phyloP scores from a whole-genome alignment of 2,329 filamentous ascomycete species.

The Grosmannia penicillata region DNA sequence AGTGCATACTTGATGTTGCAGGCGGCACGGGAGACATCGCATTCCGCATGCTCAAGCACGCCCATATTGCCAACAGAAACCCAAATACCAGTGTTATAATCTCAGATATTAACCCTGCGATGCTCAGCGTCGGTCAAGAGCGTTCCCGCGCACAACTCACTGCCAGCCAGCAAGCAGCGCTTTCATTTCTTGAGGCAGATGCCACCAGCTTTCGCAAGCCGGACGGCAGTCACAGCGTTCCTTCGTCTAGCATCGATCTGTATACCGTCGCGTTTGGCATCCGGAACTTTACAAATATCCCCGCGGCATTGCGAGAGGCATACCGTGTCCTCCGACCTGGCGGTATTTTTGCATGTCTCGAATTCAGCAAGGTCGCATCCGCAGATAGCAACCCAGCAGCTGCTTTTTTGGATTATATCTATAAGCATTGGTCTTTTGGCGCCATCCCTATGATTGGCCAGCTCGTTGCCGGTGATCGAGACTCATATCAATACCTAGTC shows the following conservation, averaged over 20 bases:
- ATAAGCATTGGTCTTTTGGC: constrained; percentile 91
- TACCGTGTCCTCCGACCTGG: constrained; percentile 83
- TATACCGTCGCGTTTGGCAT: constrained; percentile 98
- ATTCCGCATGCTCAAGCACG: constrained; percentile 86
- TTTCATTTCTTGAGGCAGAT: constrained; percentile 77
- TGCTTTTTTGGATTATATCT: constrained; percentile 69
- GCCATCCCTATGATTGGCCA: constrained; percentile 94
- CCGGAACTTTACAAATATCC: constrained; percentile 90
- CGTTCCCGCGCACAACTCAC: constrained; percentile 48
- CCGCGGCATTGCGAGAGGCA: constrained; percentile 67
- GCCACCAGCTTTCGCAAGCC: constrained; percentile 50
- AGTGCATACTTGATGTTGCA: constrained; percentile 85
- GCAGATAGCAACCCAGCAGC: constrained; percentile 28
- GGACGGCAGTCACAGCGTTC: constrained; percentile 33
- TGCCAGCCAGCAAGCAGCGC: constrained; percentile 37
- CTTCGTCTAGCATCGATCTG: constrained; percentile 64
- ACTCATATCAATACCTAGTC: constrained; percentile 96
- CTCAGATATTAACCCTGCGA: constrained; percentile 89
- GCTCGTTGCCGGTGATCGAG: constrained; percentile 80
- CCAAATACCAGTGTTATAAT: constrained; percentile 73
- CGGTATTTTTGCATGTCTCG: constrained; percentile 89
- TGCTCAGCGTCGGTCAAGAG: constrained; percentile 79
- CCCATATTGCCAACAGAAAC: constrained; percentile 67
- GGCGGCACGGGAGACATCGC: constrained; percentile 97
- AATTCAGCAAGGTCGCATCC: constrained; percentile 69